Percentiles rank a stretch among this genome's conserved stretches.
phyloP scores from a whole-genome alignment of 108 stramenopile genomes.

The Seminavis robusta region DNA sequence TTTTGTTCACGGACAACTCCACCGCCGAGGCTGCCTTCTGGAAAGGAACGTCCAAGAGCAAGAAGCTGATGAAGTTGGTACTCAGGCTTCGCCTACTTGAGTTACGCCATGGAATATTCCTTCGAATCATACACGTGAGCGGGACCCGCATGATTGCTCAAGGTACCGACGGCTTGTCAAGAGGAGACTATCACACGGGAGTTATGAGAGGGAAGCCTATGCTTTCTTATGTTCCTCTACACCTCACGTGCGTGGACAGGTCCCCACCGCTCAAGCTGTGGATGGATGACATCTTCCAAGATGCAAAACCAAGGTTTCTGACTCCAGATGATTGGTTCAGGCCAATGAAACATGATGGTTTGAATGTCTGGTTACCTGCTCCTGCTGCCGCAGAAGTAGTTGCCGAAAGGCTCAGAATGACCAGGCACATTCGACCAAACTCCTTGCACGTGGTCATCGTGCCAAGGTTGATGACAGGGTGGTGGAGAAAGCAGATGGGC shows the following conservation, averaged over 20 bases:
- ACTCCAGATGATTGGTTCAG: conserved; percentile 25
- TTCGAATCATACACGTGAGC: conserved; percentile 25
- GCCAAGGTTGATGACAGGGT: conserved; percentile 34
- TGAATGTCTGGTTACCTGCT: conserved; percentile 25
- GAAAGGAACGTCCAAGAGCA: conserved; percentile 28
- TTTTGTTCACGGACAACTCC: conserved; percentile 41
- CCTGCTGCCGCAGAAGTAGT: conserved; percentile 28
- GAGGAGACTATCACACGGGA: conserved; percentile 23
- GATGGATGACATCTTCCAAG: no score
- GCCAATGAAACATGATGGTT: not conserved
- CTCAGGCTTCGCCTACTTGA: conserved; percentile 20
- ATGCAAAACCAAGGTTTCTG: no score
- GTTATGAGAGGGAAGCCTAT: conserved; percentile 17
- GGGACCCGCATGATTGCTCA: conserved; percentile 40
- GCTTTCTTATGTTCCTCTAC: conserved; percentile 21
- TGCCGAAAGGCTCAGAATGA: conserved; percentile 20
- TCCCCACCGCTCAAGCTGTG: not conserved
- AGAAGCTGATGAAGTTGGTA: conserved; percentile 22
- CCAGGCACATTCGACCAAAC: conserved; percentile 17
- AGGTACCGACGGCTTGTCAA: conserved; percentile 33
- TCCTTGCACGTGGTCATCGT: conserved; percentile 28
- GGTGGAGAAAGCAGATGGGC: no score
- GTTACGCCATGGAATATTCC: conserved; percentile 1
- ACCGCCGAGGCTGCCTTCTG: conserved; percentile 30
- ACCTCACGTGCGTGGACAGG: not conserved